Evolutionary conservation across 148 eudicot genomes (phyloP).

Genomic region (Hydrangea macrophylla): DNA sequence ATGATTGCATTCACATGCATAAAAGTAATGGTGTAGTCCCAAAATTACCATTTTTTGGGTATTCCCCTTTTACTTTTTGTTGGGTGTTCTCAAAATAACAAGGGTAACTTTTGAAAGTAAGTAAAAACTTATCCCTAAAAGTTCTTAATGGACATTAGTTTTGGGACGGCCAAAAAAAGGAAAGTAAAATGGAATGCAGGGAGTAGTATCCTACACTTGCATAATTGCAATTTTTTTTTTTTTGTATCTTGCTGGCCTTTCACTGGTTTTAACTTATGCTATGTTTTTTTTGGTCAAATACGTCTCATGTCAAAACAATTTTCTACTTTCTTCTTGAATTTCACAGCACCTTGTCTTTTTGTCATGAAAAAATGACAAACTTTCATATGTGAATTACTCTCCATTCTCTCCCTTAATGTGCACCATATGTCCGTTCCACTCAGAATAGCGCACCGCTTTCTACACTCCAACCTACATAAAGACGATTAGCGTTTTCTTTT

Average conservation of each 20-base stretch:
- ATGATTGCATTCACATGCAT: no score
- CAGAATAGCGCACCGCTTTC: neutral
- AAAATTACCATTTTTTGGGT: no score
- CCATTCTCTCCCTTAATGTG: no score
- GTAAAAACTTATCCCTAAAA: no score
- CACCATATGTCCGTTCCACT: neutral
- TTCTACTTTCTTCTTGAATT: neutral
- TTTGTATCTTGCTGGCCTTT: neutral
- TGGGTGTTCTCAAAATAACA: no score
- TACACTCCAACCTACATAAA: neutral
- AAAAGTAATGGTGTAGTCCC: no score
- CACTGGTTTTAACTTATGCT: conserved; percentile 5
- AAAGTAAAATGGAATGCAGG: no score
- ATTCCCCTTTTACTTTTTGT: no score
- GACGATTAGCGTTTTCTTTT: neutral
- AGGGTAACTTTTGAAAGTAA: no score
- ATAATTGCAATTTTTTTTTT: neutral
- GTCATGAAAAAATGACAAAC: neutral
- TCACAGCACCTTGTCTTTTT: neutral
- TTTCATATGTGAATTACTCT: neutral
- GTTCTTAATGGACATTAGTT: no score
- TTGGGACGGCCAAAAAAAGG: no score
- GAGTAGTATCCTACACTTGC: no score
- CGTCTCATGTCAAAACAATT: neutral
- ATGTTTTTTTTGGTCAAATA: neutral